A percentile compares a stretch with the other conserved stretches of the same genome.
phyloP scores from a whole-genome alignment of 2,329 filamentous ascomycete species.

The Alternaria dauci region DNA sequence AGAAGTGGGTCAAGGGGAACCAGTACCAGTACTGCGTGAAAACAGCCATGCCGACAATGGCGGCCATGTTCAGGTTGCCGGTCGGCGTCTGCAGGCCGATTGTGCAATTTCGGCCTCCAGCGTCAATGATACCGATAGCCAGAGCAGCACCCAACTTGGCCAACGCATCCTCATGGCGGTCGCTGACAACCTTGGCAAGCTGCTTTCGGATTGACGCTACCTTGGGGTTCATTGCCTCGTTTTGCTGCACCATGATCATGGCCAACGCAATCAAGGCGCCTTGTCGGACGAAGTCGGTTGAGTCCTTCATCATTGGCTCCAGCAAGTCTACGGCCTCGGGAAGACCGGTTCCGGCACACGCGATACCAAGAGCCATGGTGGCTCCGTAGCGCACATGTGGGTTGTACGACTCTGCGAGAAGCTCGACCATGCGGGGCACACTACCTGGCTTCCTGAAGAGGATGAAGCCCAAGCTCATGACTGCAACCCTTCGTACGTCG shows the following conservation, averaged over 20 bases:
- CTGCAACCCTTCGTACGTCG: constrained; percentile 92
- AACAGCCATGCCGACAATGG: constrained; percentile 95
- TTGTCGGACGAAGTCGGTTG: constrained; percentile 96
- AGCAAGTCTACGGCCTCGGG: constrained; percentile 96
- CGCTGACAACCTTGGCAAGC: constrained; percentile 89
- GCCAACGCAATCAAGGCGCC: constrained; percentile 91
- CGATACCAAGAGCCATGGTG: constrained; percentile 97
- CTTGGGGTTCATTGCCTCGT: constrained; percentile 98
- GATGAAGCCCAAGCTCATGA: constrained; percentile 98
- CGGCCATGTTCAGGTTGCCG: constrained; percentile 98
- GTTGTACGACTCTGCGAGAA: constrained; percentile 98
- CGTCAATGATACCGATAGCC: constrained; percentile 95
- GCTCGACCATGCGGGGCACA: constrained; percentile 97
- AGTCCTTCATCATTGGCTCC: constrained; percentile 99
- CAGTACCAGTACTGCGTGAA: constrained; percentile 99
- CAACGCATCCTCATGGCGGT: constrained; percentile 98
- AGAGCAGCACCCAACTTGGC: constrained; percentile 97
- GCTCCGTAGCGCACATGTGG: constrained; percentile 97
- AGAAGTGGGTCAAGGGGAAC: constrained; percentile 98
- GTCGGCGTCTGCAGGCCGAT: constrained; percentile 98
- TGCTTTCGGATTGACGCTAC: constrained; percentile 90
- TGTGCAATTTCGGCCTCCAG: constrained; percentile 96
- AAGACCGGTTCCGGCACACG: constrained; percentile 93
- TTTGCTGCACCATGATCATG: constrained; percentile 99
- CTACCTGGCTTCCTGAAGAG: constrained; percentile 97